Percentiles rank a stretch among this genome's conserved stretches.
Conservation (phyloP, 1,284 basidiomycete genomes). For the Puccinia novopanici region DNA sequence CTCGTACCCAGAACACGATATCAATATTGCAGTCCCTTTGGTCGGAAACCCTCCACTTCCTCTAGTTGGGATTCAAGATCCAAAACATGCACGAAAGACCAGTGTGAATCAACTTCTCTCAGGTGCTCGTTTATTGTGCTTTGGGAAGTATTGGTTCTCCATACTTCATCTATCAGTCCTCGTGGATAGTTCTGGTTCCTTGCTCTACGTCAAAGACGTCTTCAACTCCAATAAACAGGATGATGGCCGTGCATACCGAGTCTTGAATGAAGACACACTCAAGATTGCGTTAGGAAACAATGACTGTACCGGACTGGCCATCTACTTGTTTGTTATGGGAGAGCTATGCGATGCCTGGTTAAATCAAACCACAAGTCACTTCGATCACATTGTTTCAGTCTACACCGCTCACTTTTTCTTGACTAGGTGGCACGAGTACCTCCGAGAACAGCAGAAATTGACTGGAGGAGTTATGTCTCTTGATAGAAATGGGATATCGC, state of each 20-base stretch:
- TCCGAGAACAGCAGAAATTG: neutral
- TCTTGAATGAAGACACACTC: neutral
- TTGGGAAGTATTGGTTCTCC: neutral
- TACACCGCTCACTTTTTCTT: neutral
- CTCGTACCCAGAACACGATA: neutral
- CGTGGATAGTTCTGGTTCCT: neutral
- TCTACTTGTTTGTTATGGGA: constrained; percentile 10
- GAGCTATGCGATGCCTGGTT: too few species aligned
- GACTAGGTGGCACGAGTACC: neutral
- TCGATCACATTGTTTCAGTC: neutral
- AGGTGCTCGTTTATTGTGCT: neutral
- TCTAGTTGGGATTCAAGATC: constrained; percentile 22
- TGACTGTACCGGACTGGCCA: neutral
- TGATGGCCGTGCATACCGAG: too few species aligned
- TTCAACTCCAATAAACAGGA: constrained; percentile 9
- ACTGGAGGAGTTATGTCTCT: neutral
- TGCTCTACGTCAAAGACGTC: neutral
- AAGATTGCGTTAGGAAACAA: neutral
- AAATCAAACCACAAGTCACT: neutral
- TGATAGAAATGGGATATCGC: neutral
- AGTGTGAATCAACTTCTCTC: constrained; percentile 4
- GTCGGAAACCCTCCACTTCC: neutral
- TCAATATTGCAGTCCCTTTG: neutral
- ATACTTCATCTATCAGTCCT: neutral
- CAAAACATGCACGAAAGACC: neutral